A percentile compares a stretch with the other conserved stretches of the same genome.
phyloP scores from a whole-genome alignment of 805 yeast species.

The Zygosaccharomyces bisporus region DNA sequence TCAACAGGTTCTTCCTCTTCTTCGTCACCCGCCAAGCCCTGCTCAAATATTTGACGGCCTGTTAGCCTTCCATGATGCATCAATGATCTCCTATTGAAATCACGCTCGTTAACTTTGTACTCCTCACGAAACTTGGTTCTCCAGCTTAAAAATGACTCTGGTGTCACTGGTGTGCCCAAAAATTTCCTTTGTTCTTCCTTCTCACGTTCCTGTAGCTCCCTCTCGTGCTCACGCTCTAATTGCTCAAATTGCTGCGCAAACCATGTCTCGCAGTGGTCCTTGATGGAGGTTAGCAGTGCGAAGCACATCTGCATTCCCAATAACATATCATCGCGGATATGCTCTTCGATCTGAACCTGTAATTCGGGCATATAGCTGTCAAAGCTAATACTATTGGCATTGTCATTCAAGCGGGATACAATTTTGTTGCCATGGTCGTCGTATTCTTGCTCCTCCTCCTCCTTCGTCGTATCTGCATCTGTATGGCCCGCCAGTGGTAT shows the following conservation, averaged over 20 bases:
- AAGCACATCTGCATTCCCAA: slow-evolving; percentile 91
- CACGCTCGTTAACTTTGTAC: slow-evolving; percentile 60
- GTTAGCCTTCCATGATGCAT: slow-evolving; percentile 75
- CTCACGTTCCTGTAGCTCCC: slow-evolving; percentile 60
- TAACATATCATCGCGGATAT: slow-evolving; percentile 55
- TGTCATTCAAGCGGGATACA: slow-evolving; percentile 44
- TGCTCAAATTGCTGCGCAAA: slow-evolving; percentile 55
- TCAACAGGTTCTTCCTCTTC: slow-evolving; percentile 47
- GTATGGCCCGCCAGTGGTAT: slow-evolving; percentile 29
- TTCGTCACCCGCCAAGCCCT: slow-evolving; percentile 73
- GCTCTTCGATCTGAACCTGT: slow-evolving; percentile 37
- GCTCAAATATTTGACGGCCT: slow-evolving; percentile 86
- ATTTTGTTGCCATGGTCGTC: slow-evolving; percentile 49
- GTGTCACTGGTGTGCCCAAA: slow-evolving; percentile 84
- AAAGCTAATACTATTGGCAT: slow-evolving; percentile 58
- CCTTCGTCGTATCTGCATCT: slow-evolving; percentile 39
- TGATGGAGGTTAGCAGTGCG: slow-evolving; percentile 68
- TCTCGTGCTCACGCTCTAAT: slow-evolving; percentile 56
- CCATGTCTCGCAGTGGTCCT: slow-evolving; percentile 72
- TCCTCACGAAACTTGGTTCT: slow-evolving; percentile 66
- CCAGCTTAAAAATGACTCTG: slow-evolving; percentile 73
- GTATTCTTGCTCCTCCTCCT: slow-evolving; percentile 36
- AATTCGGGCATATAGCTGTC: slow-evolving; percentile 41
- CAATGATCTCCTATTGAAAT: slow-evolving; percentile 46
- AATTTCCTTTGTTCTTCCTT: slow-evolving; percentile 85